A percentile compares a stretch with the other conserved stretches of the same genome.
phyloP scores from a whole-genome alignment of 495 filamentous ascomycete species.

The Annulohypoxylon maeteangense region DNA sequence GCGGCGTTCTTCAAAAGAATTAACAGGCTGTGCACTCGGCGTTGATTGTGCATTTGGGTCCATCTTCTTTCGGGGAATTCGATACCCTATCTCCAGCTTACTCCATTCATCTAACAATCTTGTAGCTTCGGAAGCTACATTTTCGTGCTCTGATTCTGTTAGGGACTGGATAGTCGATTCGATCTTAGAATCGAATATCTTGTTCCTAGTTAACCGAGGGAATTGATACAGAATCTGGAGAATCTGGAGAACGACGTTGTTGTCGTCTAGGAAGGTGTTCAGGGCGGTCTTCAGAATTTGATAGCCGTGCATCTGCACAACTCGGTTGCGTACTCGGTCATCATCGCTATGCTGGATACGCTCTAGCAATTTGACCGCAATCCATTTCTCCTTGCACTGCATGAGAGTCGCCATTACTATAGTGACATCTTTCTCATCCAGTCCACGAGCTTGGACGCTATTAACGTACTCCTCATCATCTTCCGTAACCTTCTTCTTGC shows the following conservation, averaged over 20 bases:
- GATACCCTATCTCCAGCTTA: conserved; percentile 89
- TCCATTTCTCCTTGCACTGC: conserved; percentile 99
- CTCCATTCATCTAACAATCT: conserved; percentile 85
- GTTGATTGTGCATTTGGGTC: conserved; percentile 52
- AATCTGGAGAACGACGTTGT: conserved; percentile 87
- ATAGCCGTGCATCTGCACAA: conserved; percentile 97
- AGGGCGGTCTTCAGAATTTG: conserved; percentile 90
- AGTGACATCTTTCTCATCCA: conserved; percentile 89
- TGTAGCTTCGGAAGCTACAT: conserved; percentile 75
- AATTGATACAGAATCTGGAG: conserved; percentile 90
- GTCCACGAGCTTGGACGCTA: conserved; percentile 81
- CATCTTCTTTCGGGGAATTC: conserved; percentile 83
- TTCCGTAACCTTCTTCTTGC: conserved; percentile 93
- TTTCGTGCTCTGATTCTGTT: conserved; percentile 73
- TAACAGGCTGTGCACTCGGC: conserved; percentile 51
- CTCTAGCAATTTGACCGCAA: conserved; percentile 90
- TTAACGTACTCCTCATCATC: conserved; percentile 98
- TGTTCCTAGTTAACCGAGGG: conserved; percentile 93
- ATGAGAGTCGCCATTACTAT: conserved; percentile 99
- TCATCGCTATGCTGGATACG: conserved; percentile 92
- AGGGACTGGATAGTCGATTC: conserved; percentile 83
- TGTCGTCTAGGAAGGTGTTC: conserved; percentile 84
- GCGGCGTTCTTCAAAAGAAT: conserved; percentile 74
- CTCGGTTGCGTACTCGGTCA: conserved; percentile 85
- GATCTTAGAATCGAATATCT: conserved; percentile 96